phyloP scores from a whole-genome alignment of 2,329 filamentous ascomycete genomes.

The Aspergillus versicolor region DNA sequence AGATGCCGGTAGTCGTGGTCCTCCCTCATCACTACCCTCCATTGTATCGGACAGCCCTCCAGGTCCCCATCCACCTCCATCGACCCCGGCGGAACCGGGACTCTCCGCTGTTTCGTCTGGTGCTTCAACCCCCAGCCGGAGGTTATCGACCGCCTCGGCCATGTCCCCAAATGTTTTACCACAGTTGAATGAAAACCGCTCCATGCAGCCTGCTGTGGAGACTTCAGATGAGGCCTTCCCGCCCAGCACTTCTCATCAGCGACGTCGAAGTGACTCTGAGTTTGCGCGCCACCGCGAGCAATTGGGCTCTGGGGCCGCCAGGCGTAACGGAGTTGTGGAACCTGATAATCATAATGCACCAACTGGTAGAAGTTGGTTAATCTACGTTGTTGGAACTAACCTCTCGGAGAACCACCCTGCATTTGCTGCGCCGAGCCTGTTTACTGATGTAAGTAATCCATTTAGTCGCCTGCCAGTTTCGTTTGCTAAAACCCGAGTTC shows the following conservation, averaged over 20 bases:
- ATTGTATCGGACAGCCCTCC: slow-evolving; percentile 56
- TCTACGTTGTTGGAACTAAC: slow-evolving; percentile 69
- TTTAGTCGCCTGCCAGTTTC: neutral
- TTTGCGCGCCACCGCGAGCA: slow-evolving; percentile 53
- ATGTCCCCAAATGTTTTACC: slow-evolving; percentile 38
- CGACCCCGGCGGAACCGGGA: slow-evolving; percentile 61
- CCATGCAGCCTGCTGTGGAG: slow-evolving; percentile 36
- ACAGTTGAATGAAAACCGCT: slow-evolving; percentile 39
- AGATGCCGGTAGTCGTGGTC: slow-evolving; percentile 29
- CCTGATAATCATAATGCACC: slow-evolving; percentile 51
- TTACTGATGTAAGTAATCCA: slow-evolving; percentile 59
- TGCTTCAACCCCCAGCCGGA: slow-evolving; percentile 49
- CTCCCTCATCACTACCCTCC: slow-evolving; percentile 40
- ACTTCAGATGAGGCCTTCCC: slow-evolving; percentile 44
- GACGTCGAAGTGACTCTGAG: slow-evolving; percentile 60
- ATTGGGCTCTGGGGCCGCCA: slow-evolving; percentile 61
- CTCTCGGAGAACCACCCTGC: slow-evolving; percentile 70
- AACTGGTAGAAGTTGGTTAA: slow-evolving; percentile 66
- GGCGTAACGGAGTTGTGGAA: slow-evolving; percentile 64
- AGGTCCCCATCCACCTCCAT: slow-evolving; percentile 62
- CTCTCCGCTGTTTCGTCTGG: slow-evolving; percentile 56
- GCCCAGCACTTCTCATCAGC: slow-evolving; percentile 48
- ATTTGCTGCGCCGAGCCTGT: slow-evolving; percentile 67
- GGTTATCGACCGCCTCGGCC: slow-evolving; percentile 50
- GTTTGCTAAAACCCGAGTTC: slow-evolving; percentile 14